phyloP scores from a whole-genome alignment of 352 stramenopile species.

The Globisporangium apiculatum region DNA sequence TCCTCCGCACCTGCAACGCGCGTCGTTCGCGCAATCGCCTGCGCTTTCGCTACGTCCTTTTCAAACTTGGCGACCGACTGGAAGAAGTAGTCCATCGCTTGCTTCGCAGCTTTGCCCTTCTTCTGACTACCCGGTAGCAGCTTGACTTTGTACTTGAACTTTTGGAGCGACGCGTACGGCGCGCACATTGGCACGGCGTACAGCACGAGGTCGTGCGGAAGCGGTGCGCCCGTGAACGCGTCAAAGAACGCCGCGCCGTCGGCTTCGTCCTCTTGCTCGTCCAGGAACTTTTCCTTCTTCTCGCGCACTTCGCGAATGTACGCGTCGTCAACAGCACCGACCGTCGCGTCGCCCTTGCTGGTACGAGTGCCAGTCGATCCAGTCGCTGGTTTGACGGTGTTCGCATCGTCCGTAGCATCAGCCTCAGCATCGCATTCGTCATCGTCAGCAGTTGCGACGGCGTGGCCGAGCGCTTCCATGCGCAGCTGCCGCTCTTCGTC shows the following conservation, averaged over 20 bases:
- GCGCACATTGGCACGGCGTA: slow-evolving; percentile 90
- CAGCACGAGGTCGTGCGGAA: slow-evolving; percentile 79
- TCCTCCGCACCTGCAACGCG: too few relatives aligned
- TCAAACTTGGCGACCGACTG: slow-evolving; percentile 64
- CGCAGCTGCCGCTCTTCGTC: slow-evolving; percentile 92
- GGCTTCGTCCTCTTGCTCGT: slow-evolving; percentile 81
- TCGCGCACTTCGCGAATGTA: slow-evolving; percentile 70
- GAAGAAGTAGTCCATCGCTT: slow-evolving; percentile 83
- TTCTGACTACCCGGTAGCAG: slow-evolving; percentile 84
- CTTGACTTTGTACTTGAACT: slow-evolving; percentile 93
- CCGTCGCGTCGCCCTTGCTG: slow-evolving; percentile 13
- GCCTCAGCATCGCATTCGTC: slow-evolving; percentile 1
- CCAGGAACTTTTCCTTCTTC: slow-evolving; percentile 77
- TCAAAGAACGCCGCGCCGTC: slow-evolving; percentile 79
- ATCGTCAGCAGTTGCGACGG: slow-evolving; percentile 21
- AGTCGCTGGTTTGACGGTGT: slow-evolving; percentile 11
- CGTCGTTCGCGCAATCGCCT: background rate
- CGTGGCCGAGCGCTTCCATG: slow-evolving; percentile 87
- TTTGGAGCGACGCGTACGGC: slow-evolving; percentile 78
- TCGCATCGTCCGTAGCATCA: slow-evolving; percentile 13
- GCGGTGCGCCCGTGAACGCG: slow-evolving; percentile 73
- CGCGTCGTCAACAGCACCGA: slow-evolving; percentile 30
- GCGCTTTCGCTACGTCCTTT: slow-evolving; percentile 27
- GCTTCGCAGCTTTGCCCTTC: slow-evolving; percentile 88
- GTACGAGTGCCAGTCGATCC: slow-evolving; percentile 6